phyloP scores from a whole-genome alignment of 805 yeast species.

The Sungouiella blattae region DNA sequence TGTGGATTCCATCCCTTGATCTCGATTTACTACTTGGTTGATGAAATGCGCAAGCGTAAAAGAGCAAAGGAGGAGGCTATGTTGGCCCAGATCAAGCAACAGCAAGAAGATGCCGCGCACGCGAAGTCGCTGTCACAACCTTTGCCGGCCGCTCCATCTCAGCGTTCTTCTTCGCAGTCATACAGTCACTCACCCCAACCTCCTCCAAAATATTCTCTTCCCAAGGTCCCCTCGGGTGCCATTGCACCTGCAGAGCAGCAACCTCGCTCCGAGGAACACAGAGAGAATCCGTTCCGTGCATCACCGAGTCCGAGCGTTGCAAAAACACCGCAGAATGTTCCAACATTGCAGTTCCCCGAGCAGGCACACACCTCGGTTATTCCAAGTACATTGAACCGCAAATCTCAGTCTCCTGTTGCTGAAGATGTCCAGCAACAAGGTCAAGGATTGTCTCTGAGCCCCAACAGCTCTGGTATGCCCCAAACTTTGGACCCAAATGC shows the following conservation, averaged over 20 bases:
- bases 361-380: constrained; percentile 36
- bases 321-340: not conserved
- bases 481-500: constrained; percentile 32
- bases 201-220: not conserved
- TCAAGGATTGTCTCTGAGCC: constrained; percentile 12
- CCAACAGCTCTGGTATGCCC: constrained; percentile 16
- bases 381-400: constrained; percentile 14
- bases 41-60: constrained; percentile 76
- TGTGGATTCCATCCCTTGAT: constrained; percentile 83
- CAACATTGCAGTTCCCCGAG: constrained; percentile 24
- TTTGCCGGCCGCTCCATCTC: constrained; percentile 1
- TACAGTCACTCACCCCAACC: not conserved
- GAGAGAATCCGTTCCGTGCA: constrained; percentile 2
- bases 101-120: constrained; percentile 6
- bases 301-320: not conserved
- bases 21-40: constrained; percentile 81
- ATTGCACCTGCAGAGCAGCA: constrained; percentile 1
- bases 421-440: constrained; percentile 24
- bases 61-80: constrained; percentile 52
- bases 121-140: not conserved
- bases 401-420: constrained; percentile 11
- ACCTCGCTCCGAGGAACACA: constrained; percentile 2
- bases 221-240: not conserved
- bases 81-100: constrained; percentile 26
- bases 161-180: not conserved